These are phyloP conservation scores for Cantharellus anzutake DNA, from an alignment of 768 basidiomycete species.

Conservation along the genomic window DNA sequence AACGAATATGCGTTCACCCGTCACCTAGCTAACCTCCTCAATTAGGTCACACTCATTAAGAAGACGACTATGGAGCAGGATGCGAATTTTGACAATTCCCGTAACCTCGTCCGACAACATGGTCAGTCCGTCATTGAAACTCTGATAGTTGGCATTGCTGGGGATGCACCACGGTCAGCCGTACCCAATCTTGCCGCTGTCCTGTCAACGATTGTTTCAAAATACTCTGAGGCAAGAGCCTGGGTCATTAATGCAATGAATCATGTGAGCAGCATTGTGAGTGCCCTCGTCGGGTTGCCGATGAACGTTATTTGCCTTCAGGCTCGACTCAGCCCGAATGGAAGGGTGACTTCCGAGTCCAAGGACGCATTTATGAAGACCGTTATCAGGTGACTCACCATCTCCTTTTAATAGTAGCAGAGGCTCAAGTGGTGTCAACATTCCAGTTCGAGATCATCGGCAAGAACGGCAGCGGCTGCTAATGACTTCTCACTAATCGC, in stretches of 20 bases:
- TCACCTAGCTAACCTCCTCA: not conserved
- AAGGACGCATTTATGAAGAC: conserved; percentile 65
- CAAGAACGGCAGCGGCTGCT: conserved; percentile 61
- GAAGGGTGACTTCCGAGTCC: conserved; percentile 50
- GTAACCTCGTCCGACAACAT: conserved; percentile 25
- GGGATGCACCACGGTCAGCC: conserved; percentile 64
- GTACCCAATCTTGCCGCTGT: conserved; percentile 74
- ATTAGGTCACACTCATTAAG: conserved; percentile 1
- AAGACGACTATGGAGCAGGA: not conserved
- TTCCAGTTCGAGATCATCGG: conserved; percentile 46
- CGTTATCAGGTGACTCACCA: conserved; percentile 32
- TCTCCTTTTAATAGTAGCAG: no score
- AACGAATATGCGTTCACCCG: not conserved
- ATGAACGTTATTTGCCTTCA: not conserved
- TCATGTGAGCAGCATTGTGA: not conserved
- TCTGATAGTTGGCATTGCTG: conserved; percentile 62
- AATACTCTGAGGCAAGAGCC: conserved; percentile 31
- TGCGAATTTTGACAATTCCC: not conserved
- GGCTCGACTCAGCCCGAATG: conserved; percentile 47
- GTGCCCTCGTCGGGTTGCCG: not conserved
- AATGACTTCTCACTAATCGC: conserved; percentile 77
- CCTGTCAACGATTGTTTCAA: conserved; percentile 42
- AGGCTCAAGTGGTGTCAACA: not conserved
- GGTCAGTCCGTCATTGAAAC: conserved; percentile 57
- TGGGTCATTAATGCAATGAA: conserved; percentile 34